phyloP scores from a whole-genome alignment of 179 eudicot species.

The Nepenthes alata region DNA sequence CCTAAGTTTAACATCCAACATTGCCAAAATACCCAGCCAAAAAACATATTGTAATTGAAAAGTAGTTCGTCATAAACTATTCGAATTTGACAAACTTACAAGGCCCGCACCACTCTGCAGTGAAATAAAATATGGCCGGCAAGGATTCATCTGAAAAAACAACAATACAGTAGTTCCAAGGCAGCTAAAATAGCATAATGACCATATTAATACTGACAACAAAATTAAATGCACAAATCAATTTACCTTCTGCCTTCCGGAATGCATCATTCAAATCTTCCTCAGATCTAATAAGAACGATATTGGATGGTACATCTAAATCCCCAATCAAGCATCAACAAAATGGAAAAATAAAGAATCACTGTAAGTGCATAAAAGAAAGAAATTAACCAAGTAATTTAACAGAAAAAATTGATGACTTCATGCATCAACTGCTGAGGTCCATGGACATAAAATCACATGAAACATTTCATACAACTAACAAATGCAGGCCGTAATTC shows the following conservation, averaged over 20 bases:
- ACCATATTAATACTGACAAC: not conserved
- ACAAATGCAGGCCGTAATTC: not conserved
- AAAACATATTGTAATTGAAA: not conserved
- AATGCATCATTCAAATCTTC: constrained; percentile 23
- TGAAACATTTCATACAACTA: not conserved
- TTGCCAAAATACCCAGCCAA: not conserved
- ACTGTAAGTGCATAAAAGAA: not conserved
- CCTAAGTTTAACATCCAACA: not conserved
- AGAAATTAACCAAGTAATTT: not conserved
- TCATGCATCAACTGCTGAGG: not conserved
- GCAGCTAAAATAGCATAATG: not conserved
- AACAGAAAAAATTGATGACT: not conserved
- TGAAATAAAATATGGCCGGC: constrained; percentile 74
- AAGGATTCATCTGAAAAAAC: constrained; percentile 48
- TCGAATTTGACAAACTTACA: constrained; percentile 40
- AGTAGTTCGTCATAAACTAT: too few relatives aligned
- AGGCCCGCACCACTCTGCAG: constrained; percentile 94
- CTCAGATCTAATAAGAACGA: constrained; percentile 26
- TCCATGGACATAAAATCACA: not conserved
- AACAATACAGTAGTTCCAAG: not conserved
- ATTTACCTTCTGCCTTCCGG: constrained; percentile 22
- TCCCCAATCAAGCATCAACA: not conserved
- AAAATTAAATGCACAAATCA: not conserved
- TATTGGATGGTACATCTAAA: constrained; percentile 22
- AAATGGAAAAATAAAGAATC: not conserved